Evolutionary conservation across 2,329 filamentous ascomycete genomes (phyloP).

Genomic region (Leptographium lundbergii): DNA sequence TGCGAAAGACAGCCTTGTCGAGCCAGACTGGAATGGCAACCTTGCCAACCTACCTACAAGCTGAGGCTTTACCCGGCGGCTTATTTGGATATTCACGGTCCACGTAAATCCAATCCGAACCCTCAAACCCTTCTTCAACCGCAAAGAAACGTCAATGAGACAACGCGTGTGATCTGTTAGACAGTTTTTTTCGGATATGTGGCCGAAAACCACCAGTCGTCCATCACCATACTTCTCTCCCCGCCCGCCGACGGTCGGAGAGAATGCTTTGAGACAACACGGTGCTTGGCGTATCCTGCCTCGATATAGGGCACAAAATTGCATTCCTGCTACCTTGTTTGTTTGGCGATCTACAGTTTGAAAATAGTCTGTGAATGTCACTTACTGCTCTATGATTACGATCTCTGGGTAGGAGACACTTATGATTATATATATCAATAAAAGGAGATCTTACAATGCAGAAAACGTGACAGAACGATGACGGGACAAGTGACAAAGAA

Average conservation of each 20-base stretch:
- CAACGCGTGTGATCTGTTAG: not conserved
- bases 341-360: too few relatives aligned
- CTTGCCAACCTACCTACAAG: conserved; percentile 56
- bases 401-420: too few relatives aligned
- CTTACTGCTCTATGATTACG: too few relatives aligned
- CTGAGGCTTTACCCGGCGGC: conserved; percentile 17
- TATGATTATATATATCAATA: too few relatives aligned
- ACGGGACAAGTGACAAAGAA: too few relatives aligned
- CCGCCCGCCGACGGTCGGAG: not conserved
- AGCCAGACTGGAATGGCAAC: conserved; percentile 36
- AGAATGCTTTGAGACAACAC: not conserved
- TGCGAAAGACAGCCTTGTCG: conserved; percentile 51
- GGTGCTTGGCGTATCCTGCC: not conserved
- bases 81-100: not conserved
- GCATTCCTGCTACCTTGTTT: not conserved
- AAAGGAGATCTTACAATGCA: too few relatives aligned
- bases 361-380: too few relatives aligned
- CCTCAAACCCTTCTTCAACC: not conserved
- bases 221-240: not conserved
- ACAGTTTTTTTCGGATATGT: not conserved
- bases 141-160: not conserved
- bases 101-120: not conserved
- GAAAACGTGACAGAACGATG: too few relatives aligned
- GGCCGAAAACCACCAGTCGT: not conserved
- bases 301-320: not conserved